These are phyloP conservation scores for Calonectria pseudoturangicola DNA, from an alignment of 2,329 filamentous ascomycete genomes.

Conservation along the genomic window DNA sequence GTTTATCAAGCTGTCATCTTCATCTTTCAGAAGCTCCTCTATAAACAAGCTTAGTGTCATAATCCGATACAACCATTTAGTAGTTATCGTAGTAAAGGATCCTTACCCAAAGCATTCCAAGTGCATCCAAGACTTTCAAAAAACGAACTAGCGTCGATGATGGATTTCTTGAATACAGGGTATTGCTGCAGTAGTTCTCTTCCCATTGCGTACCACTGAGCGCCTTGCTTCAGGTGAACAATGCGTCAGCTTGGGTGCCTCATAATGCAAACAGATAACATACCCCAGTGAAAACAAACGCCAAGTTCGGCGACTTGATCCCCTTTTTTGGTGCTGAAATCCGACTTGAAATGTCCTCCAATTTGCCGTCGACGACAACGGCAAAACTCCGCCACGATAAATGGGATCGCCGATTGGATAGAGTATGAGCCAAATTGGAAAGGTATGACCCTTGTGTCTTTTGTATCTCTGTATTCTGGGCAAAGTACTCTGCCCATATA, in stretches of 20 bases:
- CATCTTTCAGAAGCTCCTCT: constrained; percentile 1
- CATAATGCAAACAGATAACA: neutral
- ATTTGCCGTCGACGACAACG: neutral
- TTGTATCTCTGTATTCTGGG: too few relatives aligned
- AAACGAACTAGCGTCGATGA: constrained; percentile 5
- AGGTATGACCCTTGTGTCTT: neutral
- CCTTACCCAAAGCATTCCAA: constrained; percentile 43
- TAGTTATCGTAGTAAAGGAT: neutral
- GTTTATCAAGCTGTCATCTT: constrained; percentile 47
- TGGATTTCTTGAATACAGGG: constrained; percentile 24
- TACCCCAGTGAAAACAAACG: constrained; percentile 55
- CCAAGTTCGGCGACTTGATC: neutral
- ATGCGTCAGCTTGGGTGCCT: neutral
- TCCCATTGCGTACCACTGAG: constrained; percentile 58
- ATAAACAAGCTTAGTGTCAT: too few relatives aligned
- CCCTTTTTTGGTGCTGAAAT: neutral
- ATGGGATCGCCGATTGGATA: neutral
- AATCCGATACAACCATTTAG: too few relatives aligned
- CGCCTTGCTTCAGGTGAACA: constrained; percentile 53
- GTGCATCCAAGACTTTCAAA: constrained; percentile 56
- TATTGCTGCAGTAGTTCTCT: constrained; percentile 47
- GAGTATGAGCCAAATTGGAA: neutral
- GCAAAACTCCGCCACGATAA: constrained; percentile 2
- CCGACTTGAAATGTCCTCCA: neutral
- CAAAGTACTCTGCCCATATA: neutral